Percentiles rank a stretch among this genome's conserved stretches.
These are phyloP conservation scores for Daldinia vernicosa DNA, from an alignment of 495 filamentous ascomycete species.

Conservation along the genomic window DNA sequence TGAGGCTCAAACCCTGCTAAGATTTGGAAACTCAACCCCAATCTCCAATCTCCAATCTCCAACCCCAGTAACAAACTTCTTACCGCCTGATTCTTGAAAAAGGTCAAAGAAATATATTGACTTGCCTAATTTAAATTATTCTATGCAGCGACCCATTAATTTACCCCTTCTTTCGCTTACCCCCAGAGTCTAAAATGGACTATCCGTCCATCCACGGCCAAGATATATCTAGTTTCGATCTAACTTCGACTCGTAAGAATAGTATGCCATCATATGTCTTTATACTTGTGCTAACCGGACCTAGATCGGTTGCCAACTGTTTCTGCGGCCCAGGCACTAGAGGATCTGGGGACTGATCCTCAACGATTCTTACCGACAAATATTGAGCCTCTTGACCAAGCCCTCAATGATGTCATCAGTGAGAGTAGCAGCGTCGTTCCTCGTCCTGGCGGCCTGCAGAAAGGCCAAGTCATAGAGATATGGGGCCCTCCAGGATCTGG, in stretches of 20 bases:
- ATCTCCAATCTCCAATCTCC: constrained; percentile 15
- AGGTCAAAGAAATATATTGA: neutral
- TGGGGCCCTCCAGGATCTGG: constrained; percentile 90
- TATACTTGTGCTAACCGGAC: constrained; percentile 21
- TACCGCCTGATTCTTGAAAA: neutral
- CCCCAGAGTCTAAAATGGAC: constrained; percentile 46
- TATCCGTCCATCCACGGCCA: constrained; percentile 57
- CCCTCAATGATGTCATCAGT: constrained; percentile 50
- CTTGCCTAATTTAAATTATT: neutral
- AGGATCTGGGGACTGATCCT: constrained; percentile 63
- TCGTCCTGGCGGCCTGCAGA: constrained; percentile 66
- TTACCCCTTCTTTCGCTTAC: neutral
- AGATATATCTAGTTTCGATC: constrained; percentile 59
- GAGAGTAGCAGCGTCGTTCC: constrained; percentile 23
- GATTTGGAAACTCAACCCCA: constrained; percentile 33
- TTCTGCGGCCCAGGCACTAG: constrained; percentile 84
- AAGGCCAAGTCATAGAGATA: constrained; percentile 85
- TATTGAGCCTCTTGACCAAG: constrained; percentile 67
- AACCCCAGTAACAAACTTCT: constrained; percentile 13
- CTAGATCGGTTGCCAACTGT: constrained; percentile 84
- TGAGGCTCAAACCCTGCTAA: constrained; percentile 39
- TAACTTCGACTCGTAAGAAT: constrained; percentile 49
- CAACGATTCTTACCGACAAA: constrained; percentile 71
- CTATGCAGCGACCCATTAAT: neutral
- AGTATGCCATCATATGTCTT: neutral